Evolutionary conservation across 2,329 filamentous ascomycete genomes (phyloP).

Genomic region (Emericellopsis atlantica): DNA sequence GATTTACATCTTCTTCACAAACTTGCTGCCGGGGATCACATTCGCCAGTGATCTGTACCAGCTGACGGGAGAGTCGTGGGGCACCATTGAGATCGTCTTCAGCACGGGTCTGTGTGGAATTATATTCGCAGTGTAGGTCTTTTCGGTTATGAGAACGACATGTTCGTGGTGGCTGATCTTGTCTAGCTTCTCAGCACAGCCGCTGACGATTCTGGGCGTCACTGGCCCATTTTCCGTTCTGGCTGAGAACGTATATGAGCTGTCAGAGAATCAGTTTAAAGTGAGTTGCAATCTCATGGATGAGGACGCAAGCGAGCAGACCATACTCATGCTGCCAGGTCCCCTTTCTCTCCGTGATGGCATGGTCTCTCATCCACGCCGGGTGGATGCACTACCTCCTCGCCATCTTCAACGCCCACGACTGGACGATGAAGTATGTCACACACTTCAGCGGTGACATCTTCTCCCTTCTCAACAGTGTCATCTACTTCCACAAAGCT

Average conservation of each 20-base stretch:
- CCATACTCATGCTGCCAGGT: slow-evolving; percentile 21
- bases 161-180: not conserved
- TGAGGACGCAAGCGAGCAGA: too few species aligned
- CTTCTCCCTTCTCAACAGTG: slow-evolving; percentile 52
- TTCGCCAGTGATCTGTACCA: slow-evolving; percentile 54
- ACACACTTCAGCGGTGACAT: slow-evolving; percentile 56
- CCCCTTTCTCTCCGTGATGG: slow-evolving; percentile 54
- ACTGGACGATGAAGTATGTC: slow-evolving; percentile 60
- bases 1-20: slow-evolving; percentile 56
- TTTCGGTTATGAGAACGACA: not conserved
- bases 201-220: slow-evolving; percentile 52
- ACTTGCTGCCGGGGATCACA: slow-evolving; percentile 52
- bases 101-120: slow-evolving; percentile 52
- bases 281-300: slow-evolving; percentile 16
- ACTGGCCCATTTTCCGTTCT: slow-evolving; percentile 56
- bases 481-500: slow-evolving; percentile 58
- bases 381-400: slow-evolving; percentile 53
- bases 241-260: slow-evolving; percentile 50
- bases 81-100: slow-evolving; percentile 54
- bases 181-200: slow-evolving; percentile 40
- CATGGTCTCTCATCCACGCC: slow-evolving; percentile 53
- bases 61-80: slow-evolving; percentile 49
- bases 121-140: slow-evolving; percentile 45
- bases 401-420: slow-evolving; percentile 54
- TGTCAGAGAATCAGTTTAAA: slow-evolving; percentile 42